phyloP scores from a whole-genome alignment of 805 yeast genomes.

The Cyberlindnera suaveolens region DNA sequence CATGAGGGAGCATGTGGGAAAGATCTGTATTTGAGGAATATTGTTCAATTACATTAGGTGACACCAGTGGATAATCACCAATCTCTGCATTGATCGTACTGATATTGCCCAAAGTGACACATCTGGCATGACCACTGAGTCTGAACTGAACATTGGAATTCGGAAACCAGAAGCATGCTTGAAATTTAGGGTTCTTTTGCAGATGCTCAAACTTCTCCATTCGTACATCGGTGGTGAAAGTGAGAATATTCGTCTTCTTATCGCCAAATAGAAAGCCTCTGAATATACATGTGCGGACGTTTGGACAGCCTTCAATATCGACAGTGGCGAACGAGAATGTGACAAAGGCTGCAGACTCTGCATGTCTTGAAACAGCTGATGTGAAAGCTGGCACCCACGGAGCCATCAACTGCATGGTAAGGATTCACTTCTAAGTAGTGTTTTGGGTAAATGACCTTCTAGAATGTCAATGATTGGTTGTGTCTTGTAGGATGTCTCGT shows the following conservation, averaged over 20 bases:
- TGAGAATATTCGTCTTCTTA: conserved; percentile 55
- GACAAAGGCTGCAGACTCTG: conserved; percentile 41
- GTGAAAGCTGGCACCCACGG: conserved; percentile 73
- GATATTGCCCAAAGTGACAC: conserved; percentile 27
- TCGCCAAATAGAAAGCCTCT: conserved; percentile 75
- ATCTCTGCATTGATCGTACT: conserved; percentile 11
- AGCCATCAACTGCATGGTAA: conserved; percentile 44
- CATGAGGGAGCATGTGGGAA: conserved; percentile 33
- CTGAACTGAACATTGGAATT: conserved; percentile 62
- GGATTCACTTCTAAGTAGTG: too few species aligned
- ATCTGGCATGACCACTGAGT: conserved; percentile 58
- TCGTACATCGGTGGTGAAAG: conserved; percentile 68
- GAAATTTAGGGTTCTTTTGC: conserved; percentile 46
- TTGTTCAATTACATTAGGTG: conserved; percentile 21
- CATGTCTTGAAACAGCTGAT: conserved; percentile 44
- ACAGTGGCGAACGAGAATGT: conserved; percentile 67
- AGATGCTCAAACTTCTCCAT: conserved; percentile 55
- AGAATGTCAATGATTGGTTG: too few species aligned
- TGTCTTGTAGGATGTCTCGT: too few species aligned
- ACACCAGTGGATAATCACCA: conserved; percentile 25
- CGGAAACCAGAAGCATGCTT: conserved; percentile 71
- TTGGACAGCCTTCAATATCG: conserved; percentile 47
- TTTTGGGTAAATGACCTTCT: too few species aligned
- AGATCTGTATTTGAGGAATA: conserved; percentile 21
- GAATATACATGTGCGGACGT: conserved; percentile 61